Evolutionary conservation across 2,329 filamentous ascomycete genomes (phyloP), one percentile per base, ranked within the genome.

Genomic region (Decorospora gaudefroyi): DNA sequence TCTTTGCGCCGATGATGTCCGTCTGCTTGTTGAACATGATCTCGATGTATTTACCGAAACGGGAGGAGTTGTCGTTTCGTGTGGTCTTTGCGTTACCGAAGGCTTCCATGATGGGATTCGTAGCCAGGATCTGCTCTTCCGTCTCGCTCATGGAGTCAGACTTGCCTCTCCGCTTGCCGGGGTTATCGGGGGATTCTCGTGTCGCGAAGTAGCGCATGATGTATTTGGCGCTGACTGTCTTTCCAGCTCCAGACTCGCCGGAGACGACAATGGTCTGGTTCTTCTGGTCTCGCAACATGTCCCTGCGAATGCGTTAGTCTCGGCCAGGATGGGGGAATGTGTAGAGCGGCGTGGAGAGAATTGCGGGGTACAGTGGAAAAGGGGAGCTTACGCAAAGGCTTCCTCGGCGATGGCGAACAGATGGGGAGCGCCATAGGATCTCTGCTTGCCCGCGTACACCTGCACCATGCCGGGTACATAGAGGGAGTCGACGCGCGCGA

Each of bases 31-130:
- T 91, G 72, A 99, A 99, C 90, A 97, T 92, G 69, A 99, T 99
- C 76, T 99, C 93, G 62, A 99, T 97, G 72, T 99, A 99, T 79
- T 99, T 99, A 71, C 93, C 93, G 73, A 99, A 99, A 65, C 93
- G 84, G 28, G 93, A 99, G 30, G 93, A 99, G 75, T 99, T 99
- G 75, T 99, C 93, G 76, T 99, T 99, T 70, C 93, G 83, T 8
- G 93, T 99, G n/a, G 93, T 99, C 77, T 99, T 99, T 41, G 93
- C 93, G 76, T 99, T 99, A 70, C 93, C 93, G 68, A 99, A 99
- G 22, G 93, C 92, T 82, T 99, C 93, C 93, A 99, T 99, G 70
- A 99, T 96, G 26, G 93, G 93, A 71, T 99, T 99, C 40, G 93
- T 99, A 19, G 93, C 93, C 58, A 99, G 77, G 67, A 99, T 99